Evolutionary conservation across 1,284 basidiomycete genomes (phyloP).

Genomic region (Puccinia coronata): DNA sequence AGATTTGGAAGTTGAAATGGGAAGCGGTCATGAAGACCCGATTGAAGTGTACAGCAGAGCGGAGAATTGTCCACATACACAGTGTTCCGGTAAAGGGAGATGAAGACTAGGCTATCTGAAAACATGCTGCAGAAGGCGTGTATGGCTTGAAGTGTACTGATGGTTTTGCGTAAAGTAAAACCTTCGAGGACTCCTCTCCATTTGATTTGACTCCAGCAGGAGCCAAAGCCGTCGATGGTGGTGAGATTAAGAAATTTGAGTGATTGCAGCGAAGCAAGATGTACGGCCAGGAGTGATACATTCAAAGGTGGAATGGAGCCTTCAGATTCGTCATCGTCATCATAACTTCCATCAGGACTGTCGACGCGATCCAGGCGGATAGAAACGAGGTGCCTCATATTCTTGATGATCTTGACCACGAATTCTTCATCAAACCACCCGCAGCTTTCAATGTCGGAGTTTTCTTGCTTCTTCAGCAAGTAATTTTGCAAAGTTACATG

Average conservation of each 20-base stretch:
- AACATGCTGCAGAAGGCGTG: background rate
- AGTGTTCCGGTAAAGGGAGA: background rate
- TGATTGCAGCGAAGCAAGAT: background rate
- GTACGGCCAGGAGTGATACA: background rate
- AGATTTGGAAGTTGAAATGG: background rate
- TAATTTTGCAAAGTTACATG: background rate
- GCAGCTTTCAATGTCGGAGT: no score
- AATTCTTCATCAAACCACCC: background rate
- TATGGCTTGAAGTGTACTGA: background rate
- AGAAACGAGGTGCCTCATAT: background rate
- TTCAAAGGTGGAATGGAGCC: background rate
- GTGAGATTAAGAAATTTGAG: background rate
- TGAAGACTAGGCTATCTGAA: background rate
- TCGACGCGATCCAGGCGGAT: background rate
- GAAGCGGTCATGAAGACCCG: no score
- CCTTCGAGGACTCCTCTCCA: background rate
- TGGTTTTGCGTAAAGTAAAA: background rate
- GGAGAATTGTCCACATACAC: background rate
- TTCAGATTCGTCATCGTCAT: background rate
- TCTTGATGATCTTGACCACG: background rate
- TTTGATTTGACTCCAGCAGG: background rate
- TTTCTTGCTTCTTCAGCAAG: no score
- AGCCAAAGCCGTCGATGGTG: background rate
- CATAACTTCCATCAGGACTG: background rate
- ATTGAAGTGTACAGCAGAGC: background rate